Evolutionary conservation across 768 basidiomycete genomes (phyloP).

Genomic region (Sistotremastrum niveocremeum): DNA sequence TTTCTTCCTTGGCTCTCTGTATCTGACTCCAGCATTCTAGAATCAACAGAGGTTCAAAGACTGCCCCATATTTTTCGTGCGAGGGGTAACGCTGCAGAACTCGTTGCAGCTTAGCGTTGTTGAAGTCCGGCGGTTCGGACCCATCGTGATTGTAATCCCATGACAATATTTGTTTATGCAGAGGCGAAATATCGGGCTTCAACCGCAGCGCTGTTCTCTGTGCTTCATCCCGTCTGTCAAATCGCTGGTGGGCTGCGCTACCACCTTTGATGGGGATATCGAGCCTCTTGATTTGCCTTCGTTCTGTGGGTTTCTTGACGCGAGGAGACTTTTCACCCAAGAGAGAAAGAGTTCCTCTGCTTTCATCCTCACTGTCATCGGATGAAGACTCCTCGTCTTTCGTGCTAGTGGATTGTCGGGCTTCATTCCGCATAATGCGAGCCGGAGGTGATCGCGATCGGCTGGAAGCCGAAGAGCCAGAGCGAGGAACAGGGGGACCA

Average conservation of each 20-base stretch:
- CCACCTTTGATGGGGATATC: constrained; percentile 32
- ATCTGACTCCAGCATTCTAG: constrained; percentile 90
- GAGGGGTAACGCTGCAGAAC: constrained; percentile 58
- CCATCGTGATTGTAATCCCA: constrained; percentile 75
- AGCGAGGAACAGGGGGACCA: too few relatives aligned
- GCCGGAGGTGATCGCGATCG: too few relatives aligned
- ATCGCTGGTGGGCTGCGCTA: constrained; percentile 34
- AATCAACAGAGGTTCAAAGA: constrained; percentile 77
- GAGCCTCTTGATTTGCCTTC: constrained; percentile 50
- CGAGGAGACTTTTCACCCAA: constrained; percentile 26
- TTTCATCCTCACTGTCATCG: constrained; percentile 31
- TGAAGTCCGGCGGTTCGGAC: constrained; percentile 42
- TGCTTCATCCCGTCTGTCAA: constrained; percentile 45
- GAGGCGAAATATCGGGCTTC: constrained; percentile 66
- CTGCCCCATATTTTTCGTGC: constrained; percentile 50
- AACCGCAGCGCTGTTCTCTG: constrained; percentile 53
- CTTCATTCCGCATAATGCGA: neutral
- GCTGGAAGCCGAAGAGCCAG: too few relatives aligned
- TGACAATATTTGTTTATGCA: constrained; percentile 66
- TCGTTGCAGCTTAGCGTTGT: constrained; percentile 18
- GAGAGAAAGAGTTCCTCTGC: constrained; percentile 37
- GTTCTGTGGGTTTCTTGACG: constrained; percentile 40
- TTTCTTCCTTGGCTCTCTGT: constrained; percentile 59
- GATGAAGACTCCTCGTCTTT: constrained; percentile 26
- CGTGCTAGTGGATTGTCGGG: constrained; percentile 1